Evolutionary conservation across 495 filamentous ascomycete species (phyloP), one percentile per base, ranked within the genome.

Genomic region (Lophium mytilinum): DNA sequence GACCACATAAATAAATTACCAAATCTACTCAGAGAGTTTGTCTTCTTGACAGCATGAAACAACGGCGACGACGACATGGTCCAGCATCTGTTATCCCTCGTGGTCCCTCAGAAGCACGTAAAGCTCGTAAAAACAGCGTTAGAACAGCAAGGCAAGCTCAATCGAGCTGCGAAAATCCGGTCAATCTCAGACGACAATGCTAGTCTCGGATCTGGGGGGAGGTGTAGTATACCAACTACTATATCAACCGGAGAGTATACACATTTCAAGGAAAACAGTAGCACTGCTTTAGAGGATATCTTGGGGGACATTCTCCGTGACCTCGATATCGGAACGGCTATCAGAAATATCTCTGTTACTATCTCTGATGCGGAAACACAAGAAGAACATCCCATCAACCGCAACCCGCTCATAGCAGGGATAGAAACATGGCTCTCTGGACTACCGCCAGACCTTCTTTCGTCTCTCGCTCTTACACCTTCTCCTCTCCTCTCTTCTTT

Each of bases 401-500:
- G 37, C 15, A 63, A 61, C 35, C 37, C 52, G 4, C 24, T 65
- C 1, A 18, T 52, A 1, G 54, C 50, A 53, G 55, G 54, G 7
- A 18, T 64, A n/a, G 15, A 30, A 34, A n/a, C 37, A 48, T 57
- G 43, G 10, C 40, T 64, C 3, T 11, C 53, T 0, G 15, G 30
- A 9, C 47, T 64, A 15, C 58, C 57, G 3, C 11, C 49, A 17
- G 41, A 37, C 9, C 42, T 68, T 9, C 40, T 62, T 1, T 12
- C 15, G 0, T 37, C 43, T n/a, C 15, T 62, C 6, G 36, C 45
- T 12, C 49, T 65, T 12, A 50, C 46, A 19, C 10, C 48, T 1
- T 36, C 46, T 11, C 0, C 43, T 18, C 56, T 66, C 14, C 19
- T 76, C 17, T 61, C 66, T 10, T 57, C 64, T 17, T 75, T 82